Evolutionary conservation across 176 grass and related monocot species (phyloP), one percentile per base, ranked within the genome.

Genomic region (Neostapfia colusana): DNA sequence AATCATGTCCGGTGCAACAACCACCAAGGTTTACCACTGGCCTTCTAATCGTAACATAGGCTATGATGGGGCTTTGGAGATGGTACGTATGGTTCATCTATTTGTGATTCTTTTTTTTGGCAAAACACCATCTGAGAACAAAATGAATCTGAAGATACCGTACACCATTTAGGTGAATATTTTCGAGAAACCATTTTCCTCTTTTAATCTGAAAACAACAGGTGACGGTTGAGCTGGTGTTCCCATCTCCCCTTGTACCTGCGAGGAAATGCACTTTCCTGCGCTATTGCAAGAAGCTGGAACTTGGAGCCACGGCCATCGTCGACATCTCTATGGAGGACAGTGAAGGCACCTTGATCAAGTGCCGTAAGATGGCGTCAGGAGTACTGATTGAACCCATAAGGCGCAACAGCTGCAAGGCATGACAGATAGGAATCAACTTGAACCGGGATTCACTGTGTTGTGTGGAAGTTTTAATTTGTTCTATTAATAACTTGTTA

Each of bases 351-450:
- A 31, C 65, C 6, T 60, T 59, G 34, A 27, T 60, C 63, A 77
- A 35, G 38, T 88, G 68, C 78, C 83, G 63, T n/a, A 91, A 75
- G 83, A 72, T 87, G 72, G 86, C 92, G 46, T 95, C 92, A n/a
- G 92, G 92, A 7, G 1, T 84, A 24, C 46, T 95, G 23, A 81
- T 95, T 20, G 72, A 82, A 67, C 57, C 84, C 63, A 11, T 89
- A 27, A 82, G 72, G 27, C 36, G 51, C 49, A 82, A 79, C 75
- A 84, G 5, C 83, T 81, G 88, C 81, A 89, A 86, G 89, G 92
- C 89, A 88, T 31, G 46, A 5, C 54, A 59, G 5, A 25, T 20
- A 43, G 21, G 37, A 14, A 28, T 27, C 43, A 6, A 1, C 60
- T 38, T 17, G 2, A 13, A 34, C 14, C 36, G 13, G 28, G 20